Conservation (phyloP, 345 rosid species). For the Citrus trifoliata region DNA sequence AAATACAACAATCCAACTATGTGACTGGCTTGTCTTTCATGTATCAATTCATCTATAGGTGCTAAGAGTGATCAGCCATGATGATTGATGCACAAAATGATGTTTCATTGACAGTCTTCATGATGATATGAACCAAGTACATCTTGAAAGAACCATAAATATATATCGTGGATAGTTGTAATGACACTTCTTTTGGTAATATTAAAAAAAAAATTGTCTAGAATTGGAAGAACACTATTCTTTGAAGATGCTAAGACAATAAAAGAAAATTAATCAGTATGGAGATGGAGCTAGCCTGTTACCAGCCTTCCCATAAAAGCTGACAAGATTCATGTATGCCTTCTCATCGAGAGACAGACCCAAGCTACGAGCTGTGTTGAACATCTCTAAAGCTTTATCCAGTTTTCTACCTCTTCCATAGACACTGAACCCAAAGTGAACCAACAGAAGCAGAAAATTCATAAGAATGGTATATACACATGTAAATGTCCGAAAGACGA, state of each 20-base stretch:
- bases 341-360: slow-evolving; percentile 68
- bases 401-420: slow-evolving; percentile 58
- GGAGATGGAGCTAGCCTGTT: slow-evolving; percentile 14
- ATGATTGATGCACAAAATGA: not conserved
- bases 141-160: not conserved
- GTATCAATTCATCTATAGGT: not conserved
- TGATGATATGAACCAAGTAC: not conserved
- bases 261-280: not conserved
- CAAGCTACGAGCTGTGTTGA: slow-evolving; percentile 39
- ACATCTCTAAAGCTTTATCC: slow-evolving; percentile 65
- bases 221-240: not conserved
- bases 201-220: not conserved
- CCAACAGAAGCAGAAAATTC: slow-evolving; percentile 9
- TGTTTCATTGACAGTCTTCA: not conserved
- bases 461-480: not conserved
- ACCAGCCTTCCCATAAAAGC: slow-evolving; percentile 80
- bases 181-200: not conserved
- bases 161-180: not conserved
- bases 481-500: too few relatives aligned
- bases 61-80: not conserved
- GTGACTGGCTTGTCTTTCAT: not conserved
- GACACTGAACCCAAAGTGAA: slow-evolving; percentile 55
- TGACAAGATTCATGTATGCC: slow-evolving; percentile 68
- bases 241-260: not conserved
- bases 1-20: not conserved